Conservation (phyloP, 345 rosid genomes). For the Euphorbia tirucalli region DNA sequence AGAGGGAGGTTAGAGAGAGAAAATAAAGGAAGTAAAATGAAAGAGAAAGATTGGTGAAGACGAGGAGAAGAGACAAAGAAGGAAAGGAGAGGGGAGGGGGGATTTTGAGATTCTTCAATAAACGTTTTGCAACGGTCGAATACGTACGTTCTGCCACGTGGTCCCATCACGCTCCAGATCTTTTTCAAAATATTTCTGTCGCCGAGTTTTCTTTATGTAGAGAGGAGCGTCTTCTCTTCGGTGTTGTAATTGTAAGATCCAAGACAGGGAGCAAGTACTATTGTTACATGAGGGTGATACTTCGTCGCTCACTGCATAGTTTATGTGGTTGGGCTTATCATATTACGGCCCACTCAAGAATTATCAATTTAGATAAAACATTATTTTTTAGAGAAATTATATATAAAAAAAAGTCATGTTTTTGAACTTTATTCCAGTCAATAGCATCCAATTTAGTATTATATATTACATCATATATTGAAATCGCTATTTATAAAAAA, state of each 20-base stretch:
- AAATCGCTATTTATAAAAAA: too few species aligned
- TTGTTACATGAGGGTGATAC: neutral
- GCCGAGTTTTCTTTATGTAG: neutral
- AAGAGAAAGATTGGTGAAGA: neutral
- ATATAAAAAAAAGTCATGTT: too few species aligned
- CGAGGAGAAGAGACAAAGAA: conserved; percentile 7
- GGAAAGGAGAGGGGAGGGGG: conserved; percentile 8
- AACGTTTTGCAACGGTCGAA: conserved; percentile 63
- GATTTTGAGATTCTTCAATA: conserved; percentile 8
- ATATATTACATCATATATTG: too few species aligned
- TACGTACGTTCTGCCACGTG: conserved; percentile 37
- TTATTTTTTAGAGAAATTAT: too few species aligned
- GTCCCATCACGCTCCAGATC: conserved; percentile 22
- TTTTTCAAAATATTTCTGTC: conserved; percentile 24
- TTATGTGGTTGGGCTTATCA: neutral
- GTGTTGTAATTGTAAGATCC: neutral
- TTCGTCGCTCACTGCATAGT: neutral
- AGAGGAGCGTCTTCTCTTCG: conserved; percentile 38
- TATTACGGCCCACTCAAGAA: neutral
- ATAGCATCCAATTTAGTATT: too few species aligned
- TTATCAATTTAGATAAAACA: too few species aligned
- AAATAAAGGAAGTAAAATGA: neutral
- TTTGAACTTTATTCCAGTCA: too few species aligned
- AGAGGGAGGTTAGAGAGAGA: conserved; percentile 7
- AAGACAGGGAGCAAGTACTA: too few species aligned